phyloP scores from a whole-genome alignment of 2,329 filamentous ascomycete species.

The Trichoderma pleuroti region DNA sequence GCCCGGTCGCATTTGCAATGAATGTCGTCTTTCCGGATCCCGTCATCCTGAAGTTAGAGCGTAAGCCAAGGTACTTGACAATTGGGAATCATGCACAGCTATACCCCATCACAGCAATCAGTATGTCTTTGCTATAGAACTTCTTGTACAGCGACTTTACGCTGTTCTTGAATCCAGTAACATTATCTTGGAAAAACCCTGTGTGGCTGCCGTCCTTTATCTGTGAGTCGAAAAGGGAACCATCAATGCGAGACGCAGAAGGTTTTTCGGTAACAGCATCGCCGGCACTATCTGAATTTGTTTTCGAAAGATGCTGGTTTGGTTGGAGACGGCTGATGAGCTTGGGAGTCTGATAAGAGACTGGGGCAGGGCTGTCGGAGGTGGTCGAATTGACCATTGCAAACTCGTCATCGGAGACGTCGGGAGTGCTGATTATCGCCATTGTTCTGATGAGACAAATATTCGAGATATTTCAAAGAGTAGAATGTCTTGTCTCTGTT shows the following conservation, averaged over 20 bases:
- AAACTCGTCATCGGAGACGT: constrained; percentile 8
- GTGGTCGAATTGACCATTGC: constrained; percentile 3
- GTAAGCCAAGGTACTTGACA: not conserved
- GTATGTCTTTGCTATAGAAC: not conserved
- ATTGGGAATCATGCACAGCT: not conserved
- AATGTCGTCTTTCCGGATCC: constrained; percentile 33
- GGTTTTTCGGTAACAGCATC: not conserved
- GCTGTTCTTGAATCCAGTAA: not conserved
- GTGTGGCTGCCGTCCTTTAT: not conserved
- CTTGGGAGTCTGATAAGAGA: constrained; percentile 1
- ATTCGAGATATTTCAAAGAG: not conserved
- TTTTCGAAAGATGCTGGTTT: not conserved
- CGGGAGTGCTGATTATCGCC: not conserved
- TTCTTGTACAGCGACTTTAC: not conserved
- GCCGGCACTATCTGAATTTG: not conserved
- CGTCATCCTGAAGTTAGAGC: constrained; percentile 21
- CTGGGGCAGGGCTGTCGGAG: not conserved
- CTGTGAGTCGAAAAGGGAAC: not conserved
- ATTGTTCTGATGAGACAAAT: not conserved
- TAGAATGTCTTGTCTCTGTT: no score
- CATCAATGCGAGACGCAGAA: not conserved
- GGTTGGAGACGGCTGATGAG: not conserved
- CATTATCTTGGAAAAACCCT: not conserved
- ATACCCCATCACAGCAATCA: constrained; percentile 5
- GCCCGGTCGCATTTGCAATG: constrained; percentile 26